Base-by-base conservation (phyloP, 2,329 filamentous ascomycete genomes). In the Verticillium dahliae region DNA sequence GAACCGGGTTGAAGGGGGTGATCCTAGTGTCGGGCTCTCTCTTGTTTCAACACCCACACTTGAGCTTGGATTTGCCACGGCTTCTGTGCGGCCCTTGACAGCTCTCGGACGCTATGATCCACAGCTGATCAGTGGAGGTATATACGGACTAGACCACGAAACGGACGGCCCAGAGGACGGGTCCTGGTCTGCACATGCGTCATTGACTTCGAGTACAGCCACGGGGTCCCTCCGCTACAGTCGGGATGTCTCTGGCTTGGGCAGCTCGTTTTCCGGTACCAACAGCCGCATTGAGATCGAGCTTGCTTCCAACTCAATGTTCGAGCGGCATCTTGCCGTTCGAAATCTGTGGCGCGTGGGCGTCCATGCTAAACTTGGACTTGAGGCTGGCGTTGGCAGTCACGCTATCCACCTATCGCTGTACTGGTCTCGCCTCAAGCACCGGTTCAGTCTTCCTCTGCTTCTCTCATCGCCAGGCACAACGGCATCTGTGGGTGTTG, bases 341-440 rank as follows among this genome's bases (percentile, higher is more conserved):
- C 77, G 80, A 4, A 77, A 75, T 56, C 71, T 82, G 58, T 78
- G 71, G 67, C 72, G 71, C 41, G 66, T 76, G 55, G 77, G 79
- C 39, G 68, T 71, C 9, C 76, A 76, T 67, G 74, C 78, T 56
- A 76, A 73, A 52, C 63, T 79, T 15, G 80, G 80, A 11, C 68
- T 82, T 38, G 80, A 82, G 61, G 64, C 81, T 13, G 77, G 76
- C 15, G 65, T 81, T 39, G 76, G 74, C 58, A 69, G 71, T 2
- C 72, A 72, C 63, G 76, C 72, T 61, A 65, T 81, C n/a, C 75
- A 80, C 61, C 62, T 81, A 55, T 80, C 78, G 10, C 68, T 80
- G 1, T 80, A 81, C 70, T 80, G 78, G 77, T 79, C 79, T 1
- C 75, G 77, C 1, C 73, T 79, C 33, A 74, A 73, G 33, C 79